Evolutionary conservation across 441 rosid genomes (phyloP).

Genomic region (California macrophylla): DNA sequence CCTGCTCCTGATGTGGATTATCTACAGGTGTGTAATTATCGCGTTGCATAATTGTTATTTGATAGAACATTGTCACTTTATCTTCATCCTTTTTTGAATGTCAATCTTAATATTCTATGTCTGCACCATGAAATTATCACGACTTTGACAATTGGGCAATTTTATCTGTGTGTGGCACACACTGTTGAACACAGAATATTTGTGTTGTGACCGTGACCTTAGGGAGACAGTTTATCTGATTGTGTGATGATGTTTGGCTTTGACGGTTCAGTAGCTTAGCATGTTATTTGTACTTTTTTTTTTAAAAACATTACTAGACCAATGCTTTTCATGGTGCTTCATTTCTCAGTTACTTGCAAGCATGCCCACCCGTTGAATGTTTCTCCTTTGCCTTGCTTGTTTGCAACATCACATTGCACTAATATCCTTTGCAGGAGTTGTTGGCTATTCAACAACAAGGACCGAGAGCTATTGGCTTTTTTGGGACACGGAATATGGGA

Average conservation of each 20-base stretch:
- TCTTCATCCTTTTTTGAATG: neutral
- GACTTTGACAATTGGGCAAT: neutral
- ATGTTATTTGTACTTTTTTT: neutral
- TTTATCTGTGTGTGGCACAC: neutral
- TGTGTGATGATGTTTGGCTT: neutral
- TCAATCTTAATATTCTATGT: neutral
- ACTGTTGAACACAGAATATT: neutral
- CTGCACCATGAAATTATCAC: neutral
- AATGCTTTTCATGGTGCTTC: neutral
- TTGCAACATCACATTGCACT: neutral
- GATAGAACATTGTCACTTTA: neutral
- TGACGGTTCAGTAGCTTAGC: neutral
- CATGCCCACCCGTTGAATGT: neutral
- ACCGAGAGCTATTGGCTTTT: conserved; percentile 83
- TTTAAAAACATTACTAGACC: neutral
- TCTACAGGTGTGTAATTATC: conserved; percentile 48
- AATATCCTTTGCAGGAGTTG: conserved; percentile 48
- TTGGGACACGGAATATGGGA: conserved; percentile 90
- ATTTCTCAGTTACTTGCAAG: neutral
- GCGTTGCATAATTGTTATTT: neutral
- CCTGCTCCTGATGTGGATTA: conserved; percentile 82
- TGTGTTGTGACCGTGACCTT: neutral
- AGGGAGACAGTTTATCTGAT: neutral
- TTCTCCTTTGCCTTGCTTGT: neutral
- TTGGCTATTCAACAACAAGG: conserved; percentile 95